phyloP scores from a whole-genome alignment of 139 green algal genomes.

The Zygnema cylindricum region DNA sequence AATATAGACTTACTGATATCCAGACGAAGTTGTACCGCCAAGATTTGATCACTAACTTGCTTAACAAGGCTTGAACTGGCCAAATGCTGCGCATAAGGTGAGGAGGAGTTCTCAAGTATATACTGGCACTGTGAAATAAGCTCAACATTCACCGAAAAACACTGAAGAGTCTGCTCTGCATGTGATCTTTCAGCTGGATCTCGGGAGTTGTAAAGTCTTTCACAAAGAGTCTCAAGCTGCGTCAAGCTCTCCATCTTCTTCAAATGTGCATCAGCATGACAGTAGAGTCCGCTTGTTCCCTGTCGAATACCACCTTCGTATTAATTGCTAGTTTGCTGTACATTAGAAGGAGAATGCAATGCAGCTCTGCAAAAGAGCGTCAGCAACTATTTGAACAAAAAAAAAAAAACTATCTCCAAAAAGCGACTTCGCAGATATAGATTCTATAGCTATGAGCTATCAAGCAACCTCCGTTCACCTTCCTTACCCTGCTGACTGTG shows the following conservation, averaged over 20 bases:
- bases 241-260: conserved; percentile 75
- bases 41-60: conserved; percentile 86
- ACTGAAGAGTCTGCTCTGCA: conserved; percentile 81
- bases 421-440: too few relatives aligned
- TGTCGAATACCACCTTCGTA: too few relatives aligned
- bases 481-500: too few relatives aligned
- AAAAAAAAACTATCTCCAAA: too few relatives aligned
- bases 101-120: conserved; percentile 88
- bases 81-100: conserved; percentile 92
- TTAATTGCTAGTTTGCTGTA: too few relatives aligned
- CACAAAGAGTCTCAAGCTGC: conserved; percentile 88
- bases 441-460: too few relatives aligned
- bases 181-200: conserved; percentile 80
- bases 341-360: too few relatives aligned
- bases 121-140: conserved; percentile 90
- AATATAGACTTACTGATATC: conserved; percentile 58
- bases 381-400: too few relatives aligned
- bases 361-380: too few relatives aligned
- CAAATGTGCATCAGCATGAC: background rate
- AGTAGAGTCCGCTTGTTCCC: too few relatives aligned
- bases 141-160: conserved; percentile 86
- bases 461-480: too few relatives aligned
- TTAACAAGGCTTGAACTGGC: conserved; percentile 87
- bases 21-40: conserved; percentile 67
- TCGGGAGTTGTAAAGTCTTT: conserved; percentile 86